Evolutionary conservation across 202 grass and related monocot species (phyloP).

Genomic region (Cymbopogon flexuosus): DNA sequence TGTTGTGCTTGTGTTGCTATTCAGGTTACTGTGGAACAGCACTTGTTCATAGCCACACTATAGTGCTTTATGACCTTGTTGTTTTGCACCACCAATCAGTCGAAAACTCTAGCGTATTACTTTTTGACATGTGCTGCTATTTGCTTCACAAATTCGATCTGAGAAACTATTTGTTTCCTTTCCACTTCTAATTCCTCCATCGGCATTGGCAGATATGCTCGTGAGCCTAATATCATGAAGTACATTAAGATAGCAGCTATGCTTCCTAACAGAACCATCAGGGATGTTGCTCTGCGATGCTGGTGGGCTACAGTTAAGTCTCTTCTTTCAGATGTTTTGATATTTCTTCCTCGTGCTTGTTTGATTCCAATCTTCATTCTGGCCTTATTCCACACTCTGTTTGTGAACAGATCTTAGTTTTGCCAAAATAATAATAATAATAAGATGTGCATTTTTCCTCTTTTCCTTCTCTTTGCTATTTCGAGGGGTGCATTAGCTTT

Average conservation of each 20-base stretch:
- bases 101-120: neutral
- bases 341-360: neutral
- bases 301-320: constrained; percentile 69
- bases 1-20: constrained; percentile 1
- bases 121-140: constrained; percentile 6
- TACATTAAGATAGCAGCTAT: constrained; percentile 91
- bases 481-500: neutral
- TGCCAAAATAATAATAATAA: neutral
- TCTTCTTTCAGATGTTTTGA: constrained; percentile 21
- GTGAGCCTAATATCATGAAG: constrained; percentile 75
- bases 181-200: constrained; percentile 20
- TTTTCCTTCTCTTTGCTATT: neutral
- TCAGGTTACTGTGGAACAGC: constrained; percentile 1
- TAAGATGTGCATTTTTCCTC: neutral
- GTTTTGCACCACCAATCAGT: neutral
- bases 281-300: constrained; percentile 88
- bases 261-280: constrained; percentile 83
- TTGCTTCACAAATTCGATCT: neutral
- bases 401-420: neutral
- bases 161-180: neutral
- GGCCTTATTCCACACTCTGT: neutral
- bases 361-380: neutral
- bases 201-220: constrained; percentile 50
- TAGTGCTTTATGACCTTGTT: neutral
- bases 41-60: constrained; percentile 5